Base-by-base conservation (phyloP, 2,329 filamentous ascomycete genomes). In the Venturia pyrina region DNA sequence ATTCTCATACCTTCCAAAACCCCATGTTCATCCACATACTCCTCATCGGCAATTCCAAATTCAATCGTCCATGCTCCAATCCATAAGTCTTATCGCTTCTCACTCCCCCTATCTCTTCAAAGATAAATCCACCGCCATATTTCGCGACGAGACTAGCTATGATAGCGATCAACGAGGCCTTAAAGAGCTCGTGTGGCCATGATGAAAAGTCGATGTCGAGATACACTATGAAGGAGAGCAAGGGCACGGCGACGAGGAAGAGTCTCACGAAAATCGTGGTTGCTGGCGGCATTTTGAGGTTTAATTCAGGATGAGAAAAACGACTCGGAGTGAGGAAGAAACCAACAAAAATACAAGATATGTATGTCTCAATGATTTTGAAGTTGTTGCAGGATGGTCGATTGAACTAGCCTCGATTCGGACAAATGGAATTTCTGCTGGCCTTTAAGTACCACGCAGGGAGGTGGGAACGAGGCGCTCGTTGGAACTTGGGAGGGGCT, bases 11-110 rank as follows among this genome's bases (percentile, higher is more conserved):
- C 71, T 79, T 80, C 84, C 84, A 87, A 67, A 83, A 86, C 0
- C 84, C 84, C 74, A 86, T 80, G 66, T 86, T 86, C 83, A 86
- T 86, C 83, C 84, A 87, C 83, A 85, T 83, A n/a, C 77, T 78
- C 5, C 72, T 70, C 1, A 79, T 74, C 0, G 80, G 79, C 0
- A 81, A 71, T 21, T 77, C 73, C 28, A 83, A 68, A 69, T 86
- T 84, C 62, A 86, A 78, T 67, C 82, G 79, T 68, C 82, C 84
- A 76, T 86, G 84, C 21, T 82, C 80, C 7, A 85, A 73, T 1
- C 80, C 79, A 68, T 85, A 85, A 5, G 74, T 48, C 0, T 63
- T 66, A 24, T 65, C 46, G 19, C 46, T 37, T 37, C n/a, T 21
- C 40, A 43, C 37, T n/a, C 28, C 28, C 3, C n/a, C 40, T 13